Evolutionary conservation across 2,329 filamentous ascomycete species (phyloP), one percentile per base, ranked within the genome.

Genomic region (Claviceps sp.): DNA sequence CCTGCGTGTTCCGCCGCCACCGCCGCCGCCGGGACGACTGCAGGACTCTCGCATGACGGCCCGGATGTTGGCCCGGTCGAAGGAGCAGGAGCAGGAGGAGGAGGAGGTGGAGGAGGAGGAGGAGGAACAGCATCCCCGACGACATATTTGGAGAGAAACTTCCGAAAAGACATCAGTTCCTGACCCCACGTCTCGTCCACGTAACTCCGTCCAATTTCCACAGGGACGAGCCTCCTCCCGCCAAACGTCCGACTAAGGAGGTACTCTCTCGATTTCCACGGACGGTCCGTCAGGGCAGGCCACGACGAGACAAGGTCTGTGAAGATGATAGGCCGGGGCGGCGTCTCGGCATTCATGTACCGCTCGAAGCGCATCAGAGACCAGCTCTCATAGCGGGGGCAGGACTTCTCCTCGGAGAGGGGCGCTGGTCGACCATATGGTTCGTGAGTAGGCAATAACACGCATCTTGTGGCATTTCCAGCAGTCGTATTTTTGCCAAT

Each of bases 181-280:
- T 97, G 91, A 0, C 83, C 82, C 90, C 91, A 96, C 22, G 75
- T 84, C 20, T 79, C 77, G 56, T 95, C 88, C 1, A 88, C 90
- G 62, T 97, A 98, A 62, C 85, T 93, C 47, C 86, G 74, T 0
- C 93, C 91, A 2, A 93, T 67, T 65, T 97, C 90, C 3, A 96
- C 78, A 0, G 91, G 91, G 0, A 97, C 86, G 0, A 95, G 76
- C 11, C 93, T 77, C 37, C 82, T 74, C 0, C 93, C 93, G 2
- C 73, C 77, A 38, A 95, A 80, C 0, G 90, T 96, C 52, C 73
- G 76, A 11, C 78, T 74, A 11, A 88, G 72, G 52, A 95, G 80
- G 65, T 96, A 95, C 0, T 72, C 70, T 0, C 83, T 82, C n/a
- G 75, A 79, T 8, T 70, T 74, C 93, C 93, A 98, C 0, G 81